phyloP scores from a whole-genome alignment of 2,329 filamentous ascomycete species.

The Ophiosphaerella narmari region DNA sequence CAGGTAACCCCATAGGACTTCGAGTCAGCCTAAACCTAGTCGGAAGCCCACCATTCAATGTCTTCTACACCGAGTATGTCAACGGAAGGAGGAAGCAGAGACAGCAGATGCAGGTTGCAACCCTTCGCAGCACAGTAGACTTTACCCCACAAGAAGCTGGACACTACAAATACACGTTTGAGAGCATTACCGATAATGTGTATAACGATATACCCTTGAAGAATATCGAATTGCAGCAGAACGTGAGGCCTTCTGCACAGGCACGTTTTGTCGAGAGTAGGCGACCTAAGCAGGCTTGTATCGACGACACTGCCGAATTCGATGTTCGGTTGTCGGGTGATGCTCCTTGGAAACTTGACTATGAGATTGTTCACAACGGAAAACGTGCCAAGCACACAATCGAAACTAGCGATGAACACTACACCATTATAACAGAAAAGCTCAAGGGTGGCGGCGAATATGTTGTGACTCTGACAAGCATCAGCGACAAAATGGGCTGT shows the following conservation, averaged over 20 bases:
- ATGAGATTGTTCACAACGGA: constrained; percentile 88
- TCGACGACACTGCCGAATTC: constrained; percentile 78
- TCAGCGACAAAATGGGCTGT: constrained; percentile 86
- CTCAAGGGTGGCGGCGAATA: constrained; percentile 87
- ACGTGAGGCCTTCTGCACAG: constrained; percentile 89
- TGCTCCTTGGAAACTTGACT: constrained; percentile 85
- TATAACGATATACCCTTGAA: constrained; percentile 63
- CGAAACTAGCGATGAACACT: constrained; percentile 65
- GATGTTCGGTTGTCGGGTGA: constrained; percentile 80
- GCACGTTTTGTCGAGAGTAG: constrained; percentile 68
- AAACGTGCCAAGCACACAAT: constrained; percentile 73
- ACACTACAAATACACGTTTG: constrained; percentile 84
- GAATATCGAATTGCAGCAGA: constrained; percentile 75
- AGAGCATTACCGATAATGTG: constrained; percentile 77
- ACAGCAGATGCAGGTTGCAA: constrained; percentile 60
- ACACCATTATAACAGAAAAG: constrained; percentile 75
- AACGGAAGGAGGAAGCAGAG: constrained; percentile 58
- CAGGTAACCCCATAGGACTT: constrained; percentile 88
- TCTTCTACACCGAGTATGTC: constrained; percentile 75
- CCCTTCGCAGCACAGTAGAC: constrained; percentile 81
- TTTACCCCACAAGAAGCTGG: constrained; percentile 81
- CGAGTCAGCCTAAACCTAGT: constrained; percentile 87
- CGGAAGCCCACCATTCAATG: constrained; percentile 87
- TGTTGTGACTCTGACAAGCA: constrained; percentile 79
- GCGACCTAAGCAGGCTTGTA: constrained; percentile 70